phyloP scores from a whole-genome alignment of 495 filamentous ascomycete genomes.

The Penicillium salamii region DNA sequence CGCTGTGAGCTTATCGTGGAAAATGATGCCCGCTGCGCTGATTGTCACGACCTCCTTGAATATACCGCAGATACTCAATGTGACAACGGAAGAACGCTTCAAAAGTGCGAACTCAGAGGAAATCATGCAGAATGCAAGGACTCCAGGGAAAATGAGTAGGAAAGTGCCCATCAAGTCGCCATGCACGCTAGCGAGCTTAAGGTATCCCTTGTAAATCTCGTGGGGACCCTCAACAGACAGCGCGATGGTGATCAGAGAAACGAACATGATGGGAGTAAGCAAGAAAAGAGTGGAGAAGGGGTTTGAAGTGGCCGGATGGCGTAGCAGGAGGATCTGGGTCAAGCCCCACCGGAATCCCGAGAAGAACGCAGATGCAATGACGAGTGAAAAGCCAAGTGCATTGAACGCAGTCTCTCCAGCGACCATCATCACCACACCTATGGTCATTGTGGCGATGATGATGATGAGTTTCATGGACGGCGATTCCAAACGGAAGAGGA shows the following conservation, averaged over 20 bases:
- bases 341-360: conserved; percentile 97
- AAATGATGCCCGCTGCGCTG: conserved; percentile 79
- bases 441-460: conserved; percentile 91
- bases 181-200: conserved; percentile 58
- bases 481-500: conserved; percentile 86
- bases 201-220: conserved; percentile 60
- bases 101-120: conserved; percentile 92
- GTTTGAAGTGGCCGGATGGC: conserved; percentile 93
- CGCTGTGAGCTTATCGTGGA: conserved; percentile 83
- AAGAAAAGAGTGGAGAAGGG: conserved; percentile 97
- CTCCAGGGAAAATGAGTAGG: conserved; percentile 84
- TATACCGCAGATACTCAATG: conserved; percentile 92
- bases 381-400: conserved; percentile 80
- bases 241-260: conserved; percentile 74
- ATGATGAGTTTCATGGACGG: conserved; percentile 80
- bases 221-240: conserved; percentile 79
- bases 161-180: conserved; percentile 55
- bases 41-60: conserved; percentile 99
- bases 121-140: conserved; percentile 95
- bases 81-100: conserved; percentile 93
- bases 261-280: conserved; percentile 94
- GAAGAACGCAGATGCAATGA: conserved; percentile 91
- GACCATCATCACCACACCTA: conserved; percentile 98
- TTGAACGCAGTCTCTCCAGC: conserved; percentile 93
- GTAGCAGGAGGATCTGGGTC: conserved; percentile 91